Evolutionary conservation across 1,139 yeast genomes (phyloP).

Genomic region (Pichia sp.): DNA sequence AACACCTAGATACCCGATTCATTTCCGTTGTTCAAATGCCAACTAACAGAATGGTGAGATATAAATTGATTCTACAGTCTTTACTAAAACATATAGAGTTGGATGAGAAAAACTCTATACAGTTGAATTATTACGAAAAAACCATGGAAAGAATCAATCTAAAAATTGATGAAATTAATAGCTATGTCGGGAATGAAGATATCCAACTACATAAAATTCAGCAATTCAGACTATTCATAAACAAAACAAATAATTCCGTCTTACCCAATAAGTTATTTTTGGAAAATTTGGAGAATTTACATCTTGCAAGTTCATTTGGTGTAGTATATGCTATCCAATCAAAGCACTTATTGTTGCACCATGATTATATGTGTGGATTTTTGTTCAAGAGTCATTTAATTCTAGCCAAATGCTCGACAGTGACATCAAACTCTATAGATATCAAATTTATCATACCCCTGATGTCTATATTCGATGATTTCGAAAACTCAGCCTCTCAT

Average conservation of each 20-base stretch:
- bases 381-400: constrained; percentile 51
- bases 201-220: constrained; percentile 10
- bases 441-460: constrained; percentile 49
- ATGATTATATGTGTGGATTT: constrained; percentile 37
- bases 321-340: constrained; percentile 38
- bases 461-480: constrained; percentile 29
- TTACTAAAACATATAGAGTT: constrained; percentile 28
- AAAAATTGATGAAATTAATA: constrained; percentile 34
- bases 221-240: constrained; percentile 18
- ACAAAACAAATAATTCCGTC: constrained; percentile 19
- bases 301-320: constrained; percentile 35
- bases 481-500: constrained; percentile 9
- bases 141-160: constrained; percentile 22
- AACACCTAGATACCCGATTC: constrained; percentile 29
- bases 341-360: constrained; percentile 19
- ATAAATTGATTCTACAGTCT: constrained; percentile 45
- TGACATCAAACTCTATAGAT: constrained; percentile 25
- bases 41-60: constrained; percentile 47
- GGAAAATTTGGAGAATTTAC: constrained; percentile 30
- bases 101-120: constrained; percentile 21
- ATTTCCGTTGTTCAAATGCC: constrained; percentile 52
- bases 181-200: constrained; percentile 24
- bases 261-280: constrained; percentile 18
- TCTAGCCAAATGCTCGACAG: constrained; percentile 29
- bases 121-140: constrained; percentile 15